phyloP scores from a whole-genome alignment of 2,329 filamentous ascomycete species.

The Clarireedia hainanense region DNA sequence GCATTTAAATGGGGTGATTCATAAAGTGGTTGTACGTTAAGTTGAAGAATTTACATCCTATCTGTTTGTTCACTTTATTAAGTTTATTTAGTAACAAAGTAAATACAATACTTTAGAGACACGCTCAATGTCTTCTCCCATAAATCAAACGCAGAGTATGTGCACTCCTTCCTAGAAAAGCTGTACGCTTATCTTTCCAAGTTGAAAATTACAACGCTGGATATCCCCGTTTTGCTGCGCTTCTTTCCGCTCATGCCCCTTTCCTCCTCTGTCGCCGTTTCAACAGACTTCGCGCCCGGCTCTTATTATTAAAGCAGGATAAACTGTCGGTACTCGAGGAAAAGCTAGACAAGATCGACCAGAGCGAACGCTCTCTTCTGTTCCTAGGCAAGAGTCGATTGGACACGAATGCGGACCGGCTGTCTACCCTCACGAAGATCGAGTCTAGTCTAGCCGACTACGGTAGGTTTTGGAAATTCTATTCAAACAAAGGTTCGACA shows the following conservation, averaged over 20 bases:
- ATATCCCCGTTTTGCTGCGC: neutral
- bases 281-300: neutral
- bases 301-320: neutral
- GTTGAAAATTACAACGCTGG: neutral
- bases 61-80: no score
- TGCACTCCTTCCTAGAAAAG: no score
- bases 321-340: neutral
- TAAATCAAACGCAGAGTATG: neutral
- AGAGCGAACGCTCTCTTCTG: neutral
- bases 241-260: neutral
- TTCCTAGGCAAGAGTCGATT: neutral
- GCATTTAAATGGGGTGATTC: no score
- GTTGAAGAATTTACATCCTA: no score
- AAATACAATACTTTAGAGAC: neutral
- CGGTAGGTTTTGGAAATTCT: neutral
- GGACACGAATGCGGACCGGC: neutral
- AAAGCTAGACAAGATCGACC: neutral
- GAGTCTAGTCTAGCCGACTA: neutral
- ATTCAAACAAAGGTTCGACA: neutral
- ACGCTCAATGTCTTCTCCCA: neutral
- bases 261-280: neutral
- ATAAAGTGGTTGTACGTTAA: no score
- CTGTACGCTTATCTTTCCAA: neutral
- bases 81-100: no score
- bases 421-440: neutral